A percentile compares a stretch with the other conserved stretches of the same genome.
Conservation (phyloP, 2,329 filamentous ascomycete genomes). For the Penicillium concentricum region DNA sequence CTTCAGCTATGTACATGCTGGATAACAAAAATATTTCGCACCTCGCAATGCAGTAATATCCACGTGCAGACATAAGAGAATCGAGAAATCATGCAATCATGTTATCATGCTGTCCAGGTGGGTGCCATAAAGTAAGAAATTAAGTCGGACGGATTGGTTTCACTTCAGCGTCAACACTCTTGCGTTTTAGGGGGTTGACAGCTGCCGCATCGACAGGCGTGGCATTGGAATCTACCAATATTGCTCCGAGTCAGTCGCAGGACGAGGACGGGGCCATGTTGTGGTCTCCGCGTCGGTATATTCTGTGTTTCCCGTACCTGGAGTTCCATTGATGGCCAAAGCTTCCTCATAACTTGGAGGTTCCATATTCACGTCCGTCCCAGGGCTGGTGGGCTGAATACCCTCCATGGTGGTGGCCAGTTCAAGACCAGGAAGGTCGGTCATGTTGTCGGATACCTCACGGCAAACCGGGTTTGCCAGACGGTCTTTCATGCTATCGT, state of each 20-base stretch:
- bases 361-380: constrained; percentile 29
- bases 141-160: neutral
- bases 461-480: constrained; percentile 59
- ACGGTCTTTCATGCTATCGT: constrained; percentile 61
- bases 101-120: constrained; percentile 1
- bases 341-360: constrained; percentile 31
- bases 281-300: neutral
- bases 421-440: constrained; percentile 2
- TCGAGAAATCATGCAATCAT: constrained; percentile 16
- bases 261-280: neutral
- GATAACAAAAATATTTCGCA: constrained; percentile 7
- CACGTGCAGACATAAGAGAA: constrained; percentile 6
- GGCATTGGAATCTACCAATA: constrained; percentile 10
- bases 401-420: constrained; percentile 18
- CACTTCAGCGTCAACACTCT: constrained; percentile 24
- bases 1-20: constrained; percentile 25
- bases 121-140: neutral
- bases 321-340: constrained; percentile 10
- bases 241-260: constrained; percentile 1
- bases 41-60: constrained; percentile 22
- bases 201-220: constrained; percentile 8
- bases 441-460: constrained; percentile 33
- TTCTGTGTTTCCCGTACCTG: constrained; percentile 7
- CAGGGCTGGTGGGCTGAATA: constrained; percentile 9
- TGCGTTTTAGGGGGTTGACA: constrained; percentile 38